A percentile compares a stretch with the other conserved stretches of the same genome.
These are phyloP conservation scores for Fomitopsis schrenkii DNA, from an alignment of 1,284 basidiomycete genomes.

Conservation along the genomic window DNA sequence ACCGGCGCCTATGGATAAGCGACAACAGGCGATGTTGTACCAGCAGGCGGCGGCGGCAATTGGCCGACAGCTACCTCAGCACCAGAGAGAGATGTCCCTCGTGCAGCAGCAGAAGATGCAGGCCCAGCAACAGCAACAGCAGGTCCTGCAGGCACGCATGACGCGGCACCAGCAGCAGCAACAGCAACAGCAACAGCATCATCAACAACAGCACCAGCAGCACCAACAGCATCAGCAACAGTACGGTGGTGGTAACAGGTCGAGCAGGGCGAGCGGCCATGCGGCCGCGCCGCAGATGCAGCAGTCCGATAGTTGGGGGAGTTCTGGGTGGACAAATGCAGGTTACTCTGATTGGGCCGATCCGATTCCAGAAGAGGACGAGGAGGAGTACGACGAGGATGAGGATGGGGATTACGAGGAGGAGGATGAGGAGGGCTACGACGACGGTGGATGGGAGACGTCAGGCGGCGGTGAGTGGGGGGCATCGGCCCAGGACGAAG, in stretches of 20 bases:
- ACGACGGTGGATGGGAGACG: slow-evolving; percentile 3
- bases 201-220: not conserved
- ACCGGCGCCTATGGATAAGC: not conserved
- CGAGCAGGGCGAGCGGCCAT: not conserved
- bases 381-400: slow-evolving; percentile 13
- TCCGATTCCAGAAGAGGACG: slow-evolving; percentile 20
- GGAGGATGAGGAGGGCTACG: slow-evolving; percentile 7
- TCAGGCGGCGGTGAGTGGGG: not conserved
- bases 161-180: slow-evolving; percentile 12
- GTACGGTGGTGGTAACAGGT: not conserved
- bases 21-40: not conserved
- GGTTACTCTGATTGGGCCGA: slow-evolving; percentile 11
- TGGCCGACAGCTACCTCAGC: not conserved
- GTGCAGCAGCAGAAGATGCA: not conserved
- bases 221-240: not conserved
- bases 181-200: slow-evolving; percentile 11
- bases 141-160: not conserved
- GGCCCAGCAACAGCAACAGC: not conserved
- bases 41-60: slow-evolving; percentile 4
- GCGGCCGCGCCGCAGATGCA: slow-evolving; percentile 12
- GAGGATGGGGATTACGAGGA: slow-evolving; percentile 14
- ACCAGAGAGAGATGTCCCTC: not conserved
- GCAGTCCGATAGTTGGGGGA: slow-evolving; percentile 16
- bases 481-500: not conserved
- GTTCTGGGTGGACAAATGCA: slow-evolving; percentile 4